These are phyloP conservation scores for Misopates orontium DNA, from an alignment of 257 asterid genomes.

Conservation along the genomic window DNA sequence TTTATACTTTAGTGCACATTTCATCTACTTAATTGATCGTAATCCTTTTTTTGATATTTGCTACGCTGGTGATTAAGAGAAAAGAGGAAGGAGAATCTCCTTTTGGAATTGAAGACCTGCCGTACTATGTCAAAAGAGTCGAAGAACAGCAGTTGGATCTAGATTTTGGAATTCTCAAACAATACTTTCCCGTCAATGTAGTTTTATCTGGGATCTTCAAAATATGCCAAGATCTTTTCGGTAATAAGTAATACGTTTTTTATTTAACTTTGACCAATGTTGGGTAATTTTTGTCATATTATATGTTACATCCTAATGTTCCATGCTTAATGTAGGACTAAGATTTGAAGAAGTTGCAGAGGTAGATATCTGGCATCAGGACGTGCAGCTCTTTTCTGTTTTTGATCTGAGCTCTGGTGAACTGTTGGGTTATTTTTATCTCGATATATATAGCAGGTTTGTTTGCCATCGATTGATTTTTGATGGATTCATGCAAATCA, in stretches of 20 bases:
- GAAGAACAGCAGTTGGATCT: conserved; percentile 66
- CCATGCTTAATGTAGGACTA: conserved; percentile 53
- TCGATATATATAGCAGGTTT: conserved; percentile 84
- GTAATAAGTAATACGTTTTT: conserved; percentile 42
- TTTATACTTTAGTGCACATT: conserved; percentile 11
- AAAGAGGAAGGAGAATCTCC: conserved; percentile 77
- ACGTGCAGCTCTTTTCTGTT: conserved; percentile 79
- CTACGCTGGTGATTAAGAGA: conserved; percentile 48
- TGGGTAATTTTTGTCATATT: conserved; percentile 10
- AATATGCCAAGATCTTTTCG: conserved; percentile 90
- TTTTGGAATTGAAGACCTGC: conserved; percentile 85
- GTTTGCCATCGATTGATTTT: conserved; percentile 1
- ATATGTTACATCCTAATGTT: conserved; percentile 22
- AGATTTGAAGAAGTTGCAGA: conserved; percentile 71
- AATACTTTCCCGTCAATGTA: conserved; percentile 75
- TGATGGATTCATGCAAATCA: conserved; percentile 9
- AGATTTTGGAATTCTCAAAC: conserved; percentile 79
- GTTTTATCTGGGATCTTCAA: conserved; percentile 94
- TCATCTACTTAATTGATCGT: conserved; percentile 17
- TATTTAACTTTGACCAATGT: not conserved
- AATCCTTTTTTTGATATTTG: conserved; percentile 22
- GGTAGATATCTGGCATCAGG: conserved; percentile 83
- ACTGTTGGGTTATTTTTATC: conserved; percentile 80
- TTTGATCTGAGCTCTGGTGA: conserved; percentile 77
- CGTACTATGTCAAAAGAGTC: conserved; percentile 67